phyloP scores from a whole-genome alignment of 1,284 basidiomycete genomes.

The Anthracocystis setariae region DNA sequence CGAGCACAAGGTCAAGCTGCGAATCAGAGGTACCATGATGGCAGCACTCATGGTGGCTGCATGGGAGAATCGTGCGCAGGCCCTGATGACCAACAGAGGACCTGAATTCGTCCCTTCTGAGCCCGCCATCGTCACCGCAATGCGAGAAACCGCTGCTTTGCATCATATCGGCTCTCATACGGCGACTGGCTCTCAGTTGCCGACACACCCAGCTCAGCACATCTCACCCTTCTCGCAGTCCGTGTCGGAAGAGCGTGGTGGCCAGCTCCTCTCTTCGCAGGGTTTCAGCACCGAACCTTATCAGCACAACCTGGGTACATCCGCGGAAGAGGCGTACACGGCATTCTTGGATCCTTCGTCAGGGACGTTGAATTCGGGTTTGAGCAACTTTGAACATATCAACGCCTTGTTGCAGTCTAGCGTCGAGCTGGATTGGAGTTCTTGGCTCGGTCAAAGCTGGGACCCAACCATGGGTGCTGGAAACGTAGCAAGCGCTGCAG shows the following conservation, averaged over 20 bases:
- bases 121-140: conserved; percentile 10
- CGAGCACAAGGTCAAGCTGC: background rate
- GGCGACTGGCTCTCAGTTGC: background rate
- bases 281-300: no score
- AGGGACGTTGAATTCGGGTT: background rate
- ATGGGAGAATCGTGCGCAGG: conserved; percentile 21
- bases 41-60: conserved; percentile 19
- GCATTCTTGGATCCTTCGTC: no score
- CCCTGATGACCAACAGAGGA: background rate
- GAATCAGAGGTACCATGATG: conserved; percentile 16
- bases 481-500: background rate
- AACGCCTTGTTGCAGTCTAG: conserved; percentile 23
- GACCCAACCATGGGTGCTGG: background rate
- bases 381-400: conserved; percentile 15
- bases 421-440: conserved; percentile 26
- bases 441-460: conserved; percentile 13
- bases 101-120: background rate
- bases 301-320: no score
- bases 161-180: background rate
- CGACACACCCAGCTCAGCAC: no score
- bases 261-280: no score
- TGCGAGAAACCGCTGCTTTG: conserved; percentile 5
- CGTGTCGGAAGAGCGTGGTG: no score
- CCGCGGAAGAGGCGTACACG: no score
- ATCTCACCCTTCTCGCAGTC: no score